These are phyloP conservation scores for Monosporozyma solicola DNA, from an alignment of 805 yeast genomes.

Conservation along the genomic window DNA sequence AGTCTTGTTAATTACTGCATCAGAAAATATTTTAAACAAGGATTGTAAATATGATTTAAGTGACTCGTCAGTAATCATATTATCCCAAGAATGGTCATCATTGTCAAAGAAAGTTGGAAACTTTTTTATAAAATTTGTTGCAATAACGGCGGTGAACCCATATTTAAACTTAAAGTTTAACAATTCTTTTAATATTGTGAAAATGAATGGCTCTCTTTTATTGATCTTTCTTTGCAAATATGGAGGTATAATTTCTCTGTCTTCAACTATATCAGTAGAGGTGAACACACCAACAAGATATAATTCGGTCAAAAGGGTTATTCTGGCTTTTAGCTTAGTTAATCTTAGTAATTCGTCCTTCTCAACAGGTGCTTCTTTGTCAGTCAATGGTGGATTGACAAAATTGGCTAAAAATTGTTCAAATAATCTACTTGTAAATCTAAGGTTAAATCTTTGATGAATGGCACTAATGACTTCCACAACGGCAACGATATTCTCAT, in stretches of 20 bases:
- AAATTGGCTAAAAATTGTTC: slow-evolving; percentile 36
- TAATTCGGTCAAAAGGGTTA: slow-evolving; percentile 50
- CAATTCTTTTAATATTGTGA: slow-evolving; percentile 38
- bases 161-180: slow-evolving; percentile 33
- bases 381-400: slow-evolving; percentile 24
- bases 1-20: slow-evolving; percentile 34
- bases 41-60: slow-evolving; percentile 27
- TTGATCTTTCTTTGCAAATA: slow-evolving; percentile 32
- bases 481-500: slow-evolving; percentile 53
- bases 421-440: slow-evolving; percentile 45
- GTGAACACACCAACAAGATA: slow-evolving; percentile 49
- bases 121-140: slow-evolving; percentile 42
- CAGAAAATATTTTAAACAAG: slow-evolving; percentile 36
- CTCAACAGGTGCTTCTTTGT: slow-evolving; percentile 13
- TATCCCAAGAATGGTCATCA: slow-evolving; percentile 19
- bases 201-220: slow-evolving; percentile 34
- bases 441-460: slow-evolving; percentile 60
- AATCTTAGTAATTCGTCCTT: slow-evolving; percentile 39
- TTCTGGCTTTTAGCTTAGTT: slow-evolving; percentile 36
- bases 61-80: slow-evolving; percentile 22
- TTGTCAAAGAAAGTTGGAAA: slow-evolving; percentile 32
- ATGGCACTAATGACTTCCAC: slow-evolving; percentile 60
- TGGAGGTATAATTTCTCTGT: slow-evolving; percentile 35
- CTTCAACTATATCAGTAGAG: slow-evolving; percentile 34
- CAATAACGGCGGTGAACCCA: slow-evolving; percentile 32